Evolutionary conservation across 2,329 filamentous ascomycete species (phyloP).

Genomic region (Paecilomyces formosus): DNA sequence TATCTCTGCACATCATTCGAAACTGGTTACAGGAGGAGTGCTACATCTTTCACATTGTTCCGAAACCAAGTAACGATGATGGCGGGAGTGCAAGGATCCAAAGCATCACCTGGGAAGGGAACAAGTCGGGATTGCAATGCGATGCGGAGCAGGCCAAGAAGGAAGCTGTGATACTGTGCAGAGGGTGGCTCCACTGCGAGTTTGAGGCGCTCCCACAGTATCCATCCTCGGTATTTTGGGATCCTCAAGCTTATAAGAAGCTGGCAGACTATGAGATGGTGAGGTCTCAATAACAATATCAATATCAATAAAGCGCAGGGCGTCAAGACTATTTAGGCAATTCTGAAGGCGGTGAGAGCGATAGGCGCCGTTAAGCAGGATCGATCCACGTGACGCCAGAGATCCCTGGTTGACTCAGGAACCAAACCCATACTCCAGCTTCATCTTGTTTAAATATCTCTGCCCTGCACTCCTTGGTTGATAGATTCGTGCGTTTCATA

Average conservation of each 20-base stretch:
- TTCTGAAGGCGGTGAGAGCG: no score
- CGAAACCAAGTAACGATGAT: not conserved
- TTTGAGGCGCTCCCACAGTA: constrained; percentile 12
- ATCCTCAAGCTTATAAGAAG: not conserved
- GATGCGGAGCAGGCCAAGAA: constrained; percentile 15
- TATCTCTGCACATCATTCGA: constrained; percentile 14
- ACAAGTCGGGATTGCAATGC: constrained; percentile 9
- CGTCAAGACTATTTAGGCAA: no score
- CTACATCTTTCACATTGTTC: not conserved
- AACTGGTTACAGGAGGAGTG: constrained; percentile 11
- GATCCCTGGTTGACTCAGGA: no score
- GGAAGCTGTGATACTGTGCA: constrained; percentile 12
- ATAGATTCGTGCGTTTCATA: no score
- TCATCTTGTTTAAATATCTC: no score
- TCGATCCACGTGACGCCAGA: no score
- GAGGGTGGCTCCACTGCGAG: constrained; percentile 10
- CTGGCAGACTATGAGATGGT: no score
- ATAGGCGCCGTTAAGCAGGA: no score
- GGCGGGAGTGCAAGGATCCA: not conserved
- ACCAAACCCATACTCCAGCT: no score
- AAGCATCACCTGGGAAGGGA: constrained; percentile 6
- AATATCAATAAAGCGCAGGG: no score
- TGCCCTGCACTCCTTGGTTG: no score
- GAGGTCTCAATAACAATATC: no score
- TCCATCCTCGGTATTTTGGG: constrained; percentile 11